A percentile compares a stretch with the other conserved stretches of the same genome.
Evolutionary conservation across 176 grass and related monocot genomes (phyloP).

Genomic region (Musa schizocarpa): DNA sequence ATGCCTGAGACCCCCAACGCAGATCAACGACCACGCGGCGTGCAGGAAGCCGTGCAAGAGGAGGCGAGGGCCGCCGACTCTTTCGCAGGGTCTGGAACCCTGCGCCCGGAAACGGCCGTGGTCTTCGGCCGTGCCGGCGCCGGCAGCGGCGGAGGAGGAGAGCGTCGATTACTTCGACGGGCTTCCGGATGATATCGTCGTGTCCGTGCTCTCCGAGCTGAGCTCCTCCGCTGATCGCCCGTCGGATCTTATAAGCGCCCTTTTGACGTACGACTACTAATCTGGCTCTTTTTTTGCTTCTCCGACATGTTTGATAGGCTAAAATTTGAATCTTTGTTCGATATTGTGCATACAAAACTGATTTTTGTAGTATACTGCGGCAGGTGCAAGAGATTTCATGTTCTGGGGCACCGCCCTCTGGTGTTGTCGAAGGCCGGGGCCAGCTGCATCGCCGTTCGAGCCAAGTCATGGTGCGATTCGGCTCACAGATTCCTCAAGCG

Average conservation of each 20-base stretch:
- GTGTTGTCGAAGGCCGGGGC: conserved; percentile 33
- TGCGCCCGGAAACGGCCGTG: not conserved
- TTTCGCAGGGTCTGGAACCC: not conserved
- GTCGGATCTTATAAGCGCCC: conserved; percentile 29
- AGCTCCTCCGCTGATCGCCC: conserved; percentile 10
- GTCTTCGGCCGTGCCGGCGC: not conserved
- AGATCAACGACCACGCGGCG: no score
- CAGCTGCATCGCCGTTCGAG: conserved; percentile 23
- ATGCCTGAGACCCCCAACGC: no score
- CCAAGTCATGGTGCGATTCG: conserved; percentile 27
- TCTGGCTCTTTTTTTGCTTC: not conserved
- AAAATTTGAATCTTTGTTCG: not conserved
- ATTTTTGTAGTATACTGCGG: not conserved
- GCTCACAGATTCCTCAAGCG: conserved; percentile 38
- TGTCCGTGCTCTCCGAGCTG: conserved; percentile 30
- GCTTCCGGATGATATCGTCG: conserved; percentile 51
- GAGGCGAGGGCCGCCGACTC: not conserved
- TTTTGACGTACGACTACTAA: conserved; percentile 17
- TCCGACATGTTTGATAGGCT: not conserved
- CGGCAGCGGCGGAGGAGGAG: not conserved
- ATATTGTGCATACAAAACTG: not conserved
- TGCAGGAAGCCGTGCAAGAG: conserved; percentile 16
- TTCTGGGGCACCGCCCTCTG: conserved; percentile 19
- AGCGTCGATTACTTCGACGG: conserved; percentile 34
- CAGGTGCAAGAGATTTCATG: conserved; percentile 54